These are phyloP conservation scores for Phoma sp. DNA, from an alignment of 2,329 filamentous ascomycete genomes.

Conservation along the genomic window DNA sequence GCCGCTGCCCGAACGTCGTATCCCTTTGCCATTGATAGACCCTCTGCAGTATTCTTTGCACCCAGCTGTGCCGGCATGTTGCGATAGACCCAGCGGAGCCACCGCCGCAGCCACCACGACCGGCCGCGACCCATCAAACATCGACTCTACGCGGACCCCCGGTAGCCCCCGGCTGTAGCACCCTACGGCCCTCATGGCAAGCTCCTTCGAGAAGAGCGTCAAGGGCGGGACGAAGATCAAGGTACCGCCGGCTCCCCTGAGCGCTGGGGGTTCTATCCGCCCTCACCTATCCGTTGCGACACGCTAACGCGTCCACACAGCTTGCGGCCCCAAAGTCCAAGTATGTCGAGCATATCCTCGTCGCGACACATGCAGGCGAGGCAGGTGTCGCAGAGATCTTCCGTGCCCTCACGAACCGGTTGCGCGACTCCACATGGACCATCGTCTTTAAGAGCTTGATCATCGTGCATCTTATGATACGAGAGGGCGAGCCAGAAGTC, in stretches of 20 bases:
- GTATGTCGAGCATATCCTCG: slow-evolving; percentile 97
- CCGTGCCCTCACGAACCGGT: slow-evolving; percentile 82
- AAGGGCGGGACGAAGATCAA: slow-evolving; percentile 99
- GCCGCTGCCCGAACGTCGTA: slow-evolving; percentile 17
- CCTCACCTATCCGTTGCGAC: slow-evolving; percentile 20
- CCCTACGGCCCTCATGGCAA: slow-evolving; percentile 66
- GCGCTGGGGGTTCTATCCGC: background rate
- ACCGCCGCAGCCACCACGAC: slow-evolving; percentile 22
- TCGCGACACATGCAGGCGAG: slow-evolving; percentile 94
- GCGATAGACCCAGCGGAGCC: slow-evolving; percentile 33
- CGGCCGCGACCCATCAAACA: slow-evolving; percentile 18
- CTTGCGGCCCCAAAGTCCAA: slow-evolving; percentile 97
- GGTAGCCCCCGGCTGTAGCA: slow-evolving; percentile 17
- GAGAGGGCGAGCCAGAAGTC: slow-evolving; percentile 88
- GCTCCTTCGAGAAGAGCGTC: slow-evolving; percentile 97
- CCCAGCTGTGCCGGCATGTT: slow-evolving; percentile 34
- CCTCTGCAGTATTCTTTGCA: slow-evolving; percentile 28
- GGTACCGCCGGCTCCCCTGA: slow-evolving; percentile 56
- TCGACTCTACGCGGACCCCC: slow-evolving; percentile 15
- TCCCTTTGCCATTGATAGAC: slow-evolving; percentile 29
- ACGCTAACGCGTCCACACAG: slow-evolving; percentile 55
- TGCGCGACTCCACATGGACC: slow-evolving; percentile 99
- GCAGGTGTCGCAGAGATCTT: slow-evolving; percentile 96
- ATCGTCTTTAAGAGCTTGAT: slow-evolving; percentile 98
- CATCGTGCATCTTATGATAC: slow-evolving; percentile 95